These are phyloP conservation scores for Chenopodium suecicum DNA, from an alignment of 148 eudicot species.

Conservation along the genomic window DNA sequence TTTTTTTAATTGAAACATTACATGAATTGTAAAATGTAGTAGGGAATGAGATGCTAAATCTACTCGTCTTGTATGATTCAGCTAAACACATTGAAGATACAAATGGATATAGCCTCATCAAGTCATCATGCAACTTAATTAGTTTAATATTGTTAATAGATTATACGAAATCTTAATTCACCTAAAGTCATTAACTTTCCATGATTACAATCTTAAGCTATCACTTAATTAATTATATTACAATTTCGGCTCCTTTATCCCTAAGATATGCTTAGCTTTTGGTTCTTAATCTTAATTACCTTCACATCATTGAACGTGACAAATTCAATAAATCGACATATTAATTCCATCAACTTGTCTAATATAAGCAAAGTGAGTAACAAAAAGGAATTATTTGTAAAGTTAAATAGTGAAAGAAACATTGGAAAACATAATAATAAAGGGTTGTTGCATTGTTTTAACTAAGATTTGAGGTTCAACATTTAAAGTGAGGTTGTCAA, in stretches of 20 bases:
- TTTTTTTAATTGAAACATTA: too few relatives aligned
- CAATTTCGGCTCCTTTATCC: background rate
- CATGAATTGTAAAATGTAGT: too few relatives aligned
- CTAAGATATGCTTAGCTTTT: background rate
- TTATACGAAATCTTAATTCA: background rate
- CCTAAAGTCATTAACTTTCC: background rate
- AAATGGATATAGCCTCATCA: background rate
- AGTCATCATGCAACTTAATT: background rate
- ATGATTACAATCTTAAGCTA: constrained; percentile 1
- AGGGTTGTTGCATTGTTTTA: background rate
- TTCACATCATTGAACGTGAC: background rate
- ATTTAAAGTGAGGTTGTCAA: background rate
- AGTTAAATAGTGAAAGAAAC: background rate
- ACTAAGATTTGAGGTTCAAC: background rate
- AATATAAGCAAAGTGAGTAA: constrained; percentile 15
- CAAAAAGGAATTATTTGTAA: constrained; percentile 9
- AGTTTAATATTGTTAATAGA: background rate
- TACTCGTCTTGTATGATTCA: too few relatives aligned
- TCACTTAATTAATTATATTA: background rate
- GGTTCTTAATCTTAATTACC: background rate
- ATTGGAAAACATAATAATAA: too few relatives aligned
- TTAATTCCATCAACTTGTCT: constrained; percentile 14
- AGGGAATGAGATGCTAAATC: too few relatives aligned
- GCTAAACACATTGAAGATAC: background rate
- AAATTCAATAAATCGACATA: background rate